Base-by-base conservation (phyloP, 2,329 filamentous ascomycete species). In the Metarhizium robertsii region DNA sequence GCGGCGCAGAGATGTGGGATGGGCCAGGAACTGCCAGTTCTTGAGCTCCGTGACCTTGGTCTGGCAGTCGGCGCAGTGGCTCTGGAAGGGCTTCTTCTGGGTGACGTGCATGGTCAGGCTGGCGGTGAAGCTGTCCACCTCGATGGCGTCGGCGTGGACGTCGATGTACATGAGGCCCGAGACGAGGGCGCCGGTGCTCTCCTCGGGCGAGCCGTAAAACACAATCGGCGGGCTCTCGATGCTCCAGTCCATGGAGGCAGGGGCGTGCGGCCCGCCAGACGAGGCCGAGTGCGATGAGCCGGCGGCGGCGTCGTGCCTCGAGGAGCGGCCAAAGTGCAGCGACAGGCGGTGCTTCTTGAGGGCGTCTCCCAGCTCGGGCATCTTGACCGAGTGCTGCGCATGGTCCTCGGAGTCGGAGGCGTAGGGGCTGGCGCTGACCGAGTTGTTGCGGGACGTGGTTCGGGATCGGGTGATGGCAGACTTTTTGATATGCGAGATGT, bases 191-290 rank as follows among this genome's bases (percentile, higher is more conserved):
- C 92, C 92, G 2, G 86, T 87, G 63, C 91, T 96, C 61, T 81
- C 79, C 59, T 85, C 79, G 1, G 88, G 78, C 29, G 80, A 76
- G 59, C 91, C 91, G 65, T 94, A 89, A 72, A 96, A 86, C 49
- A 96, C 82, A 18, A 92, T 79, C 2, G 92, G 92, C 1, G 91
- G 90, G 13, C 89, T 95, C 75, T 96, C 92, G 60, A 96, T 87
- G 62, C 73, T 77, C 75, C 78, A 82, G 57, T 76, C 71, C 18
- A 84, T 65, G 1, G 71, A 63, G 10, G 76, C 74, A 56, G 73
- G 71, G 2, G 55, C 66, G 61, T 45, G 68, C 60, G n/a, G 61
- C 60, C 10, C 79, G 75, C 64, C 75, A 67, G 29, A 25, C 7
- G 45, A 51, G 42, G 18, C 7, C 7, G 14, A 14, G 5, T 11